Evolutionary conservation across 345 rosid species (phyloP).

Genomic region (Linum lewisii): DNA sequence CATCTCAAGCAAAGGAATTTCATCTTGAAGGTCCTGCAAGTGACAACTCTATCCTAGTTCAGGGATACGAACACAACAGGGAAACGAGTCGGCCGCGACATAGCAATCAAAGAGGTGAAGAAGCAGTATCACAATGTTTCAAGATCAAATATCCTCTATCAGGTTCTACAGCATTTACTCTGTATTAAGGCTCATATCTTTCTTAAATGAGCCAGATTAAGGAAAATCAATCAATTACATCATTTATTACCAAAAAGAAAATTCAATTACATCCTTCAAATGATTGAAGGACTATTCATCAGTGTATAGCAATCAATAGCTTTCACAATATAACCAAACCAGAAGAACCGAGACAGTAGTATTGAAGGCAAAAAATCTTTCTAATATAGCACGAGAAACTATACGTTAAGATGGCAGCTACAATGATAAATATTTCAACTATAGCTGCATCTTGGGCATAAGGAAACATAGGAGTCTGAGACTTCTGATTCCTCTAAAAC

Average conservation of each 20-base stretch:
- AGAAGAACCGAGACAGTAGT: neutral
- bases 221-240: neutral
- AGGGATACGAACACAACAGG: neutral
- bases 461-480: neutral
- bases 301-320: neutral
- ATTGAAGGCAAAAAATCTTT: neutral
- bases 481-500: neutral
- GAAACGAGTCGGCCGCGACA: neutral
- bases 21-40: neutral
- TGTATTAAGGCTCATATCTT: too few relatives aligned
- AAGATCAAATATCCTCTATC: neutral
- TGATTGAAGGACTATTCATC: neutral
- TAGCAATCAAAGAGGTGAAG: neutral
- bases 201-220: neutral
- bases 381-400: neutral
- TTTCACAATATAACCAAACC: neutral
- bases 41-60: neutral
- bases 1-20: neutral
- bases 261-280: neutral
- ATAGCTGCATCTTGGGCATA: neutral
- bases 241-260: too few relatives aligned
- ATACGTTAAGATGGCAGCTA: neutral
- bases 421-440: neutral
- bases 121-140: neutral
- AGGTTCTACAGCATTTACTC: neutral